Evolutionary conservation across 768 basidiomycete species (phyloP).

Genomic region (Tulasnella sp.): DNA sequence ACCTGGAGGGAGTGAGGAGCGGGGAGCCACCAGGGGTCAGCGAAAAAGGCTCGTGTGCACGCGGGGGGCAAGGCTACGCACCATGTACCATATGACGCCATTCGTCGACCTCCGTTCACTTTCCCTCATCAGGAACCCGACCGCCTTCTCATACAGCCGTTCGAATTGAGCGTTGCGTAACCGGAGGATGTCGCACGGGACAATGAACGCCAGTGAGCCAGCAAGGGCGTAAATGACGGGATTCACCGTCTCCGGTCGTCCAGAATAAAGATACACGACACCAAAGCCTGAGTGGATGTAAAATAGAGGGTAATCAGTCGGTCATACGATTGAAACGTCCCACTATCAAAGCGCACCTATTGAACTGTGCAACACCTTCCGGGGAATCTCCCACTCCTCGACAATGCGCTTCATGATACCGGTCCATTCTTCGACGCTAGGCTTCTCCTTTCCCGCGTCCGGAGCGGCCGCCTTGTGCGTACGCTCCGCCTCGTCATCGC

Average conservation of each 20-base stretch:
- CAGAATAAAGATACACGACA: conserved; percentile 45
- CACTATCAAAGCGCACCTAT: conserved; percentile 49
- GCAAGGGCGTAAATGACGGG: conserved; percentile 51
- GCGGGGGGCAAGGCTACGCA: not conserved
- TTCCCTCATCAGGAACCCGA: conserved; percentile 85
- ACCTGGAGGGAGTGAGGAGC: conserved; percentile 24
- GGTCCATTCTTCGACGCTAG: not conserved
- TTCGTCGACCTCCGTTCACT: conserved; percentile 71
- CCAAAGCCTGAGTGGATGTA: conserved; percentile 41
- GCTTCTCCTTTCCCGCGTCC: too few relatives aligned
- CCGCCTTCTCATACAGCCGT: conserved; percentile 49
- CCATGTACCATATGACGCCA: conserved; percentile 83
- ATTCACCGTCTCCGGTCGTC: conserved; percentile 34
- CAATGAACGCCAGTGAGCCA: conserved; percentile 51
- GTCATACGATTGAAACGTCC: not conserved
- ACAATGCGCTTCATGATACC: conserved; percentile 1
- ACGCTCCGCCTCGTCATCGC: too few relatives aligned
- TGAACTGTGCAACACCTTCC: conserved; percentile 76
- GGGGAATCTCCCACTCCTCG: conserved; percentile 75
- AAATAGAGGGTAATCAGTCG: conserved; percentile 5
- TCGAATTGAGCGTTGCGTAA: conserved; percentile 54
- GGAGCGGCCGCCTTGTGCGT: too few relatives aligned
- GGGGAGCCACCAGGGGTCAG: not conserved
- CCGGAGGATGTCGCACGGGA: conserved; percentile 64
- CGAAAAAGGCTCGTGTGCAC: not conserved